phyloP scores from a whole-genome alignment of 2,329 filamentous ascomycete species.

The Colletotrichum graminicola region DNA sequence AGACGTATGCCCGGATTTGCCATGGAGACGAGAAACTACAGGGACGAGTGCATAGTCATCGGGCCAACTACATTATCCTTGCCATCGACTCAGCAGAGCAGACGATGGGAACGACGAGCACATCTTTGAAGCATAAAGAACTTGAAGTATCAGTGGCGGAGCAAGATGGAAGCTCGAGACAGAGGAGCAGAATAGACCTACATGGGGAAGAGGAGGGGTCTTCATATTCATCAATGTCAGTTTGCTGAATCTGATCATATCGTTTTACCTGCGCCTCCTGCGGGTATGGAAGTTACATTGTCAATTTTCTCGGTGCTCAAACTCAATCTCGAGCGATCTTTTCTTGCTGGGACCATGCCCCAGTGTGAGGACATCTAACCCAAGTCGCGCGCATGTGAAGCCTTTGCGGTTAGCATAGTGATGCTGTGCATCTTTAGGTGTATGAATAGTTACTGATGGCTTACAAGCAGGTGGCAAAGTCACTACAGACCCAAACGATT shows the following conservation, averaged over 20 bases:
- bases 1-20: neutral
- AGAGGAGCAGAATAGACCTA: neutral
- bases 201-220: too few species aligned
- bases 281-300: too few species aligned
- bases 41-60: neutral
- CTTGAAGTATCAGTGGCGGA: neutral
- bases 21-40: neutral
- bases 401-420: neutral
- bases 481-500: fast-evolving
- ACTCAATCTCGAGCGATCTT: neutral
- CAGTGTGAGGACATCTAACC: neutral
- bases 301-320: too few species aligned
- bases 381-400: too few species aligned
- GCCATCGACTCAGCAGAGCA: neutral
- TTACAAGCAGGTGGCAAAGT: neutral
- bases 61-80: neutral
- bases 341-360: neutral
- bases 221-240: neutral
- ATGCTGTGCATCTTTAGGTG: too few species aligned
- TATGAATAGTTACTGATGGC: too few species aligned
- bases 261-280: neutral
- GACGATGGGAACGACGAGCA: neutral
- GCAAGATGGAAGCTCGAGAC: neutral
- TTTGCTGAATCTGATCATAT: neutral
- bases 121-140: neutral